Conservation (phyloP, 2,329 filamentous ascomycete genomes). For the Neophaeococcomyces mojaviensis region DNA sequence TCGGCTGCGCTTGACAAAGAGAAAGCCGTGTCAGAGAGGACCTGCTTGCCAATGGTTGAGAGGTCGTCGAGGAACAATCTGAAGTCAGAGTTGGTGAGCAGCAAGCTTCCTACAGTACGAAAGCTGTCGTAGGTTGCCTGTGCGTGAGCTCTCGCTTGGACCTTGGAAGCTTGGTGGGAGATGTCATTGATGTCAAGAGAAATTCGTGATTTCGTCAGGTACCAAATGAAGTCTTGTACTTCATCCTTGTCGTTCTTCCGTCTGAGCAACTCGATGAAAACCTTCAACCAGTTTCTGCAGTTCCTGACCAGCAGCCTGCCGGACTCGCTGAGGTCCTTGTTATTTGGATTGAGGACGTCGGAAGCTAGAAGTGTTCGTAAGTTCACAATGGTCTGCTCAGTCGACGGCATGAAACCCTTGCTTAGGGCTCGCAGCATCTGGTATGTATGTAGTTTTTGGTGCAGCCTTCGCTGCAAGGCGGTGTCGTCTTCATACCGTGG, state of each 20-base stretch:
- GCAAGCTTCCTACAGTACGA: conserved; percentile 72
- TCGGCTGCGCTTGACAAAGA: conserved; percentile 69
- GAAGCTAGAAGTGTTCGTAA: conserved; percentile 70
- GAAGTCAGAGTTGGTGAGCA: conserved; percentile 86
- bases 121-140: conserved; percentile 72
- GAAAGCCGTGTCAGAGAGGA: conserved; percentile 80
- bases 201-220: conserved; percentile 64
- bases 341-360: conserved; percentile 68
- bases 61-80: conserved; percentile 77
- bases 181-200: conserved; percentile 61
- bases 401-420: conserved; percentile 87
- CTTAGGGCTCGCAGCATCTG: conserved; percentile 79
- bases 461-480: conserved; percentile 64
- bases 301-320: conserved; percentile 67
- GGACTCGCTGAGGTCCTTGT: conserved; percentile 66
- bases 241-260: conserved; percentile 80
- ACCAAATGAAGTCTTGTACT: conserved; percentile 89
- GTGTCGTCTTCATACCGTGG: conserved; percentile 80
- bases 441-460: conserved; percentile 80
- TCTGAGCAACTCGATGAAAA: conserved; percentile 72
- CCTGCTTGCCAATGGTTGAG: conserved; percentile 67
- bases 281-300: conserved; percentile 63
- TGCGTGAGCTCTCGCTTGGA: conserved; percentile 62
- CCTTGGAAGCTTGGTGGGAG: conserved; percentile 51
- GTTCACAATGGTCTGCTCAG: conserved; percentile 72